A percentile compares a stretch with the other conserved stretches of the same genome.
Conservation (phyloP, 139 green algal genomes). For the Zygnema cylindricum region DNA sequence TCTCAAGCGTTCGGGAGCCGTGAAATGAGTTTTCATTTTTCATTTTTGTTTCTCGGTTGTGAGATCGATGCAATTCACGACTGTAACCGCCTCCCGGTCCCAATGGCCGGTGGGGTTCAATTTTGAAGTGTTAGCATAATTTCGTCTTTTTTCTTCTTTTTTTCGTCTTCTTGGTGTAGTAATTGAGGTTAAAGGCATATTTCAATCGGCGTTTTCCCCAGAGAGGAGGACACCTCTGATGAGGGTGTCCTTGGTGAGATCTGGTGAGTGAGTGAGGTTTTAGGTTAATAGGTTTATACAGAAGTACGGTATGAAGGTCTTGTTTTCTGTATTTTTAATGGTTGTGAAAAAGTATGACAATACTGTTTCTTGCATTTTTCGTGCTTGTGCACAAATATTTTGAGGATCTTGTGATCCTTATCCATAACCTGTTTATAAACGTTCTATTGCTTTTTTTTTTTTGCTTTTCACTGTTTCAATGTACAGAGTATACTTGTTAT, state of each 20-base stretch:
- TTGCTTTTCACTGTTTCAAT: too few species aligned
- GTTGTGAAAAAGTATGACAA: neutral
- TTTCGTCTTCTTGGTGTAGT: neutral
- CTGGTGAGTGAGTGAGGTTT: neutral
- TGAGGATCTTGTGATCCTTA: too few species aligned
- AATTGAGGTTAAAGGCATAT: neutral
- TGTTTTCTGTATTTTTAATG: neutral
- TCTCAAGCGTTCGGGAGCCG: conserved; percentile 26
- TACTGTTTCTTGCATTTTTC: neutral
- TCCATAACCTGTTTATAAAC: too few species aligned
- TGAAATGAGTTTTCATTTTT: neutral
- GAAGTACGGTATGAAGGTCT: neutral
- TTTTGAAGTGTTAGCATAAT: neutral
- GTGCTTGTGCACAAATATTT: too few species aligned
- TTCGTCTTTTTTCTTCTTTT: neutral
- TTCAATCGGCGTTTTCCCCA: neutral
- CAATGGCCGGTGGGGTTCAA: neutral
- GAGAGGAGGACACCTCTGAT: neutral
- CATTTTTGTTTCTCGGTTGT: neutral
- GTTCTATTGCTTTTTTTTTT: too few species aligned
- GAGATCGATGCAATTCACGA: too few species aligned
- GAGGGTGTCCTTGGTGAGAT: neutral
- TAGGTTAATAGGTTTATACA: neutral
- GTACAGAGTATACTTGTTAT: too few species aligned
- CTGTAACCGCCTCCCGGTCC: too few species aligned